Evolutionary conservation across 2,329 filamentous ascomycete genomes (phyloP).

Genomic region (Coleophoma eucalyptorum): DNA sequence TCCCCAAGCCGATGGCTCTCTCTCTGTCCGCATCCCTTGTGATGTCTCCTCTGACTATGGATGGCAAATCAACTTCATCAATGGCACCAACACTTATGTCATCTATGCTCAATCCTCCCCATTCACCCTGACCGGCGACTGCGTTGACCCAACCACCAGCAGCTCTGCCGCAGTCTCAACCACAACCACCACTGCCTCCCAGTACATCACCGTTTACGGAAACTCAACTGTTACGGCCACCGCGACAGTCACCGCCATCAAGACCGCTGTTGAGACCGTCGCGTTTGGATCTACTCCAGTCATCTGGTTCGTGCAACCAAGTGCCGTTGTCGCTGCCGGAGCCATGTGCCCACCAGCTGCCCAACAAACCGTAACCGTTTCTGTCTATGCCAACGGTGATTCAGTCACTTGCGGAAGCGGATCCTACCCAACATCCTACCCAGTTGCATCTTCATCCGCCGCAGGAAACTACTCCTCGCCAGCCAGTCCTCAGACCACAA

Average conservation of each 20-base stretch:
- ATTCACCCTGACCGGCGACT: conserved; percentile 30
- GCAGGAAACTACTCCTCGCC: not conserved
- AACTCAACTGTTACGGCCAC: conserved; percentile 12
- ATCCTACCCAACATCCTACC: not conserved
- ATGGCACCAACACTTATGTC: conserved; percentile 40
- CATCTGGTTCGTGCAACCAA: conserved; percentile 3
- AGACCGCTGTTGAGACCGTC: conserved; percentile 1
- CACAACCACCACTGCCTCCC: conserved; percentile 11
- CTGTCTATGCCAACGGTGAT: not conserved
- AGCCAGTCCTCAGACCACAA: not conserved
- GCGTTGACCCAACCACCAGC: conserved; percentile 21
- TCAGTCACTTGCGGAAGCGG: not conserved
- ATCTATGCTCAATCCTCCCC: conserved; percentile 38
- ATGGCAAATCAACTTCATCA: conserved; percentile 41
- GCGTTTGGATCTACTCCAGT: not conserved
- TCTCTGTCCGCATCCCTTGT: conserved; percentile 32
- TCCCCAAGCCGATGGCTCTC: conserved; percentile 21
- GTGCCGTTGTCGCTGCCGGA: not conserved
- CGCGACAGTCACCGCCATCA: not conserved
- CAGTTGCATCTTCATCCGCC: not conserved
- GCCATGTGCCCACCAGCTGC: conserved; percentile 1
- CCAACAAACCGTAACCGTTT: conserved; percentile 3
- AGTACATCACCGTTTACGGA: conserved; percentile 11
- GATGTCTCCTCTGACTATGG: conserved; percentile 30
- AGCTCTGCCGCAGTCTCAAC: conserved; percentile 11